These are phyloP conservation scores for Pterocarpus macrocarpus DNA, from an alignment of 306 rosid genomes.

Conservation along the genomic window DNA sequence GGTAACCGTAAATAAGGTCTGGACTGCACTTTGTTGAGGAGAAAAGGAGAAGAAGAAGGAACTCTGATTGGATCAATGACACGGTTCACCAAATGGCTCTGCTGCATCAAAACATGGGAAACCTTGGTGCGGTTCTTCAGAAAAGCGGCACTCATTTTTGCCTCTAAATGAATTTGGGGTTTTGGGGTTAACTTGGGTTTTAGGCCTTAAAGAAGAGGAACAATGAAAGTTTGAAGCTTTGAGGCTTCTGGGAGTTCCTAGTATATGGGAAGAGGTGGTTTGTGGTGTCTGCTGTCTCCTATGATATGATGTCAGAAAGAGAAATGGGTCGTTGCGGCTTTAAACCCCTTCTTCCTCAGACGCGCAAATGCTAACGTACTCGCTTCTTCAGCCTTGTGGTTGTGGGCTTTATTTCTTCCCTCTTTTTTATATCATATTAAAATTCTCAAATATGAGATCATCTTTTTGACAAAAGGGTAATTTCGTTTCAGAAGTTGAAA, in stretches of 20 bases:
- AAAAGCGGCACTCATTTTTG: constrained; percentile 56
- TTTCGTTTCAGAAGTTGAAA: neutral
- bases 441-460: no score
- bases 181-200: constrained; percentile 8
- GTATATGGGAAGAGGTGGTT: neutral
- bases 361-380: neutral
- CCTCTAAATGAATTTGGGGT: neutral
- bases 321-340: neutral
- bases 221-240: neutral
- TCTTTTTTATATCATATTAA: no score
- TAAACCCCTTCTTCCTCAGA: neutral
- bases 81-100: constrained; percentile 44
- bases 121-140: constrained; percentile 40
- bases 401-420: neutral
- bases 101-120: constrained; percentile 48
- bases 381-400: neutral
- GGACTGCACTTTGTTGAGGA: constrained; percentile 42
- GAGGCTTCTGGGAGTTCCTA: neutral
- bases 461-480: neutral
- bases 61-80: constrained; percentile 38
- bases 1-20: constrained; percentile 58
- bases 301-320: neutral
- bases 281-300: neutral
- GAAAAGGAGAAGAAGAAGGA: constrained; percentile 27
- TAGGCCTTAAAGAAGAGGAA: neutral